These are phyloP conservation scores for Cryphonectria parasitica DNA, from an alignment of 2,329 filamentous ascomycete species.

Conservation along the genomic window DNA sequence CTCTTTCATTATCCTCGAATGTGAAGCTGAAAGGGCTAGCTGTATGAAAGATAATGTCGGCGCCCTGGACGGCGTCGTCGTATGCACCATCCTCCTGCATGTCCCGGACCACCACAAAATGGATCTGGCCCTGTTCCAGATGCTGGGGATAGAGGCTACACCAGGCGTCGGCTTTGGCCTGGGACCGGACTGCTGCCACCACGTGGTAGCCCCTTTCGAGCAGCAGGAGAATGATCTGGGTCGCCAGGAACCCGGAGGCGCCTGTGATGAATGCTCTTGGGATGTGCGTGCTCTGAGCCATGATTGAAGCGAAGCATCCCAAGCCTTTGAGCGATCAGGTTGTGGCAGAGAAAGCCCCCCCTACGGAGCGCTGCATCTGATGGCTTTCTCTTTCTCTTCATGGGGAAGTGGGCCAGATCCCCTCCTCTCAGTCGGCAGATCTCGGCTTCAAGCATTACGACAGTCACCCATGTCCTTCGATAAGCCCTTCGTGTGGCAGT, in stretches of 20 bases:
- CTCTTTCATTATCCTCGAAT: conserved; percentile 7
- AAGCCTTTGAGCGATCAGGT: background rate
- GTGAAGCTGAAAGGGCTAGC: conserved; percentile 13
- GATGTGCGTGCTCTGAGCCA: background rate
- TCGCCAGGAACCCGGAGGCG: conserved; percentile 7
- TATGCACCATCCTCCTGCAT: conserved; percentile 6
- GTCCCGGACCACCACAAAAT: conserved; percentile 4
- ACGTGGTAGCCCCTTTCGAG: conserved; percentile 7
- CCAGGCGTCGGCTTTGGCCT: conserved; percentile 11
- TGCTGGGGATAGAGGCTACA: background rate
- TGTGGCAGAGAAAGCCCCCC: background rate
- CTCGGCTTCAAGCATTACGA: no score
- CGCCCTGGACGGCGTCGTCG: conserved; percentile 5
- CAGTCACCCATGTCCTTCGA: no score
- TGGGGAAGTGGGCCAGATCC: background rate
- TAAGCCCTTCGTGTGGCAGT: no score
- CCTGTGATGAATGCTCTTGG: background rate
- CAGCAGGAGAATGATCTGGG: conserved; percentile 8
- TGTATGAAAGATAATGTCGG: conserved; percentile 5
- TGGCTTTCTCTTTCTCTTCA: background rate
- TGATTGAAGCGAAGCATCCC: background rate
- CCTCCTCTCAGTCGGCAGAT: no score
- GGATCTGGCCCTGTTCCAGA: background rate
- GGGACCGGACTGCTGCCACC: conserved; percentile 1
- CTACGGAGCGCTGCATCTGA: background rate